These are phyloP conservation scores for Musa beccarii DNA, from an alignment of 176 grass and related monocot species.

Conservation along the genomic window DNA sequence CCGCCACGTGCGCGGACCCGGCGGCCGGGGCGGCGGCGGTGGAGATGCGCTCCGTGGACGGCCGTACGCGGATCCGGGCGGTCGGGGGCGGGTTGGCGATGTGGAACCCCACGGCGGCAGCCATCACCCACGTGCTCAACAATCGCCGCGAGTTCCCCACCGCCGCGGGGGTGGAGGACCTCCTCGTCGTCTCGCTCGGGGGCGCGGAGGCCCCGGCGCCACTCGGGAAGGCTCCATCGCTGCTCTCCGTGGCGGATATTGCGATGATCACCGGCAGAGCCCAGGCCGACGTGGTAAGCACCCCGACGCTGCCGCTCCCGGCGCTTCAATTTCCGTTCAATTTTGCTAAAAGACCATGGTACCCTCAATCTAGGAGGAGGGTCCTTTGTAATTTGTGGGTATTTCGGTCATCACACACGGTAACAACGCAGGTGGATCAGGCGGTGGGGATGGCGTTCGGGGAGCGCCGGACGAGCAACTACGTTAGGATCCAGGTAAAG, in stretches of 20 bases:
- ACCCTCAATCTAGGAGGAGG: neutral
- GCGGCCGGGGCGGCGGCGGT: neutral
- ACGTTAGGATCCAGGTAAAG: neutral
- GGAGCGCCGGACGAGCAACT: neutral
- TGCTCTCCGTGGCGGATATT: neutral
- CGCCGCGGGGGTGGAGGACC: neutral
- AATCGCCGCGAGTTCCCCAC: neutral
- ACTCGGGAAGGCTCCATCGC: neutral
- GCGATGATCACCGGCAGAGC: neutral
- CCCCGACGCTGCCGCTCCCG: neutral
- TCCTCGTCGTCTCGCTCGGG: neutral
- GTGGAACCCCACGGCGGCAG: neutral
- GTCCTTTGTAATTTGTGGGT: neutral
- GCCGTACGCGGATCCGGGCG: neutral
- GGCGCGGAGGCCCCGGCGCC: neutral
- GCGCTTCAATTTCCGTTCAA: neutral
- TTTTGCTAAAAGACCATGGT: neutral
- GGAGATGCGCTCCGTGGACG: neutral
- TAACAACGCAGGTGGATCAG: neutral
- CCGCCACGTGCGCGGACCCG: neutral
- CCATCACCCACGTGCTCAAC: conserved; percentile 1
- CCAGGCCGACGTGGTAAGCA: neutral
- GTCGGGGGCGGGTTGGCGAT: neutral
- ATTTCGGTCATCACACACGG: neutral
- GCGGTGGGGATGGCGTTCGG: neutral